Percentiles rank a stretch among this genome's conserved stretches.
Evolutionary conservation across 192 early-diverging fungal genomes (phyloP).

Genomic region (Backusella tuberculispora): DNA sequence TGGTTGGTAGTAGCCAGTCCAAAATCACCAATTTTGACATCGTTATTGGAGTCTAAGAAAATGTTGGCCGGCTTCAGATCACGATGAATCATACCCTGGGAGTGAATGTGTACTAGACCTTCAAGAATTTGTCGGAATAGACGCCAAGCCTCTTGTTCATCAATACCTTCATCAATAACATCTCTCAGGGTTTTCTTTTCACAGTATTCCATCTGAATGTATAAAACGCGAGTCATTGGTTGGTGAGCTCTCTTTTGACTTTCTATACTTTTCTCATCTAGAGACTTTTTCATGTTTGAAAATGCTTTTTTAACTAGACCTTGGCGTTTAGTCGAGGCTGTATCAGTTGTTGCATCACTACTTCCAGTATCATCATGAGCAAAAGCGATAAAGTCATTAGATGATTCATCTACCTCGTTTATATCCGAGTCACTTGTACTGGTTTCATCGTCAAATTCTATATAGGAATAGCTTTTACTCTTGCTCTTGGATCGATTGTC

Average conservation of each 20-base stretch:
- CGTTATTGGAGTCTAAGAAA: conserved; percentile 69
- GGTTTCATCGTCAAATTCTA: conserved; percentile 49
- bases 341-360: conserved; percentile 16
- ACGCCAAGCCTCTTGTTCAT: conserved; percentile 79
- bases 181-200: conserved; percentile 91
- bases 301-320: neutral
- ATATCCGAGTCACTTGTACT: conserved; percentile 37
- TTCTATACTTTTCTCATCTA: conserved; percentile 16
- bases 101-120: conserved; percentile 88
- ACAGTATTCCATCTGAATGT: conserved; percentile 99
- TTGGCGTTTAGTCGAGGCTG: neutral
- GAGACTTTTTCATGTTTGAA: conserved; percentile 15
- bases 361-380: conserved; percentile 11
- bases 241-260: conserved; percentile 9
- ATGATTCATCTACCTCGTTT: conserved; percentile 32
- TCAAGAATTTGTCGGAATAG: conserved; percentile 91
- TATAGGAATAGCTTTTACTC: conserved; percentile 39
- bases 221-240: conserved; percentile 62
- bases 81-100: conserved; percentile 85
- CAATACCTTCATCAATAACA: conserved; percentile 77
- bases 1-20: conserved; percentile 68
- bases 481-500: conserved; percentile 33
- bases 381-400: conserved; percentile 30
- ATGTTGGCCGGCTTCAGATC: conserved; percentile 91
- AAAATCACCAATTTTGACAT: conserved; percentile 75